Percentiles rank a stretch among this genome's conserved stretches.
Evolutionary conservation across 768 basidiomycete genomes (phyloP).

Genomic region (Krasilnikovozyma curviuscula): DNA sequence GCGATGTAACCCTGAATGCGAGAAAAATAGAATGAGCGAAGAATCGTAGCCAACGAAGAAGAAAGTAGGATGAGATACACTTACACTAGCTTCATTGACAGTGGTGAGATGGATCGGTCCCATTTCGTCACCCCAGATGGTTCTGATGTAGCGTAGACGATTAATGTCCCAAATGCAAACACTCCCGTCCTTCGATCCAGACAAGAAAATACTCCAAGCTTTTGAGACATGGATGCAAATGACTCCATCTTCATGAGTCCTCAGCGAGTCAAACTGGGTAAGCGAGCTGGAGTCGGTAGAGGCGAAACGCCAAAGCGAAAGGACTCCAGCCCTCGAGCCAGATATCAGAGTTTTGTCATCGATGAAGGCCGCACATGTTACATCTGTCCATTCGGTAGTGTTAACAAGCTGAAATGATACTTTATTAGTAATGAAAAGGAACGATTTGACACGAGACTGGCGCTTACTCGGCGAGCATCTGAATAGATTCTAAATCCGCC

Average conservation of each 20-base stretch:
- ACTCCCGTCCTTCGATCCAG: constrained; percentile 61
- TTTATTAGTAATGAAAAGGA: not conserved
- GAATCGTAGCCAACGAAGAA: not conserved
- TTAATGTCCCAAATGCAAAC: constrained; percentile 83
- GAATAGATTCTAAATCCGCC: constrained; percentile 39
- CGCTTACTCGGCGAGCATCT: constrained; percentile 37
- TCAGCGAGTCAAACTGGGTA: constrained; percentile 50
- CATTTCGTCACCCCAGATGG: constrained; percentile 48
- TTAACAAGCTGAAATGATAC: constrained; percentile 39
- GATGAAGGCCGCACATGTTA: constrained; percentile 58
- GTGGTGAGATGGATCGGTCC: constrained; percentile 44
- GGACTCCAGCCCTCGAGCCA: constrained; percentile 56
- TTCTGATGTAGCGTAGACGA: constrained; percentile 54
- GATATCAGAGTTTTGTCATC: constrained; percentile 56
- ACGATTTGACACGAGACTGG: not conserved
- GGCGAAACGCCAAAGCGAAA: constrained; percentile 59
- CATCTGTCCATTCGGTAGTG: constrained; percentile 52
- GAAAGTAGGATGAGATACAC: constrained; percentile 18
- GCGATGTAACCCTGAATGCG: constrained; percentile 59
- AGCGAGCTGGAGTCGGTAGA: constrained; percentile 27
- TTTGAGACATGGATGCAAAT: constrained; percentile 51
- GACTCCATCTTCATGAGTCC: constrained; percentile 51
- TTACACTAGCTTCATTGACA: constrained; percentile 70
- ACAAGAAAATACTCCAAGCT: constrained; percentile 63
- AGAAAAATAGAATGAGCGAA: not conserved